phyloP scores from a whole-genome alignment of 257 asterid species.

The Salvia rosmarinus region DNA sequence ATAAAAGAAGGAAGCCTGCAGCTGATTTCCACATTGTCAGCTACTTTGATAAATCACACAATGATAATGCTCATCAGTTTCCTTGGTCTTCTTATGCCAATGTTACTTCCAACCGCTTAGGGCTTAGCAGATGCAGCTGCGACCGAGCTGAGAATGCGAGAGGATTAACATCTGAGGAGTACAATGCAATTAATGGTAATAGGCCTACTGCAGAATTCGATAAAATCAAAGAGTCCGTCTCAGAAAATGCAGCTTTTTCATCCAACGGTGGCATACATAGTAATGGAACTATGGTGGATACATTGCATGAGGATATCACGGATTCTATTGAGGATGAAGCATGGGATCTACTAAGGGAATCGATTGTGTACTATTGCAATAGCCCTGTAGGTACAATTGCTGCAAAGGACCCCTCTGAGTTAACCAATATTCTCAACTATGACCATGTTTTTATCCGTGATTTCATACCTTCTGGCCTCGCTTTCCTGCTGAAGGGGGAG shows the following conservation, averaged over 20 bases:
- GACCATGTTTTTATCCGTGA: conserved; percentile 81
- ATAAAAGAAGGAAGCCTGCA: conserved; percentile 42
- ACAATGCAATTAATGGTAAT: conserved; percentile 35
- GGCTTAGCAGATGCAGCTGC: conserved; percentile 50
- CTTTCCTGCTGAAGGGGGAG: conserved; percentile 74
- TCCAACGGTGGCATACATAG: conserved; percentile 45
- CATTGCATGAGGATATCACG: conserved; percentile 31
- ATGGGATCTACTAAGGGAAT: conserved; percentile 61
- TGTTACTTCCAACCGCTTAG: conserved; percentile 28
- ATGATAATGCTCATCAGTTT: conserved; percentile 21
- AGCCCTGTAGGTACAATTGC: conserved; percentile 78
- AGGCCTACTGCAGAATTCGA: conserved; percentile 34
- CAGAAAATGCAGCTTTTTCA: conserved; percentile 33
- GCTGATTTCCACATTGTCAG: not conserved
- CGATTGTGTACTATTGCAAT: conserved; percentile 65
- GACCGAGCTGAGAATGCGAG: conserved; percentile 52
- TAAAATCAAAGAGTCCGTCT: conserved; percentile 37
- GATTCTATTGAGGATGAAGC: conserved; percentile 68
- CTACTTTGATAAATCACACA: conserved; percentile 2
- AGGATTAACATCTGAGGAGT: conserved; percentile 48
- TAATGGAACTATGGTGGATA: conserved; percentile 40
- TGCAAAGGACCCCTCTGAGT: conserved; percentile 62
- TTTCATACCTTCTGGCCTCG: conserved; percentile 75
- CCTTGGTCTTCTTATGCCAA: conserved; percentile 23
- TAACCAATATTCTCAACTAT: conserved; percentile 64